Evolutionary conservation across 164 flowering plant species (phyloP), one percentile per base, ranked within the genome.

Genomic region (Magnolia changhungtana): DNA sequence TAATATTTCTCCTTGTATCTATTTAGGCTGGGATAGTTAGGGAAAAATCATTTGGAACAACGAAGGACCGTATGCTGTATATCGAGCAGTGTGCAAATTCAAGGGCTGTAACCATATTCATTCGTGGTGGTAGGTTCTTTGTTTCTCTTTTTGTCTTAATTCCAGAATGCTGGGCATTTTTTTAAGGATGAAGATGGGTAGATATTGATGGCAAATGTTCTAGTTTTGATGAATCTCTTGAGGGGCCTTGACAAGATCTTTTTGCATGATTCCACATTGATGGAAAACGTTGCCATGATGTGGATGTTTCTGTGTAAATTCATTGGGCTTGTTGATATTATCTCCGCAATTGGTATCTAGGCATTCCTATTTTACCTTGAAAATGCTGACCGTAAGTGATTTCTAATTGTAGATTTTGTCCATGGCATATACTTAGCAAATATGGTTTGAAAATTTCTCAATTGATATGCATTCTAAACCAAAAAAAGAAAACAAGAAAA

Each of bases 1-100:
- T 63, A 65, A 64, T 64, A 10, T 63, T 27, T 24, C n/a, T 69
- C 59, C 1, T 69, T 19, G n/a, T 50, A 67, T 16, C 49, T 70
- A 9, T 78, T 71, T 80, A 96, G 99, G 99, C 99, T 83, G 98
- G 98, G 66, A 75, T 96, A 80, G 98, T 96, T 72, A 86, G 97
- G 72, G 99, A 96, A 82, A 94, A 92, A 81, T 77, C 97, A 21
- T 94, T 94, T 87, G 99, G 99, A 11, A 96, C 99, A 27, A 96
- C 99, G 59, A 94, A 96, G 82, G 99, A 96, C 73, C 84, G 95
- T 27, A 96, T 96, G 99, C 78, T 96, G 63, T 94, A 94, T 78
- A 93, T 96, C 80, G 99, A 96, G 78, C 98, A 90, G 77, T 96
- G 99, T 88, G 96, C 99, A 58, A 96, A 96, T 82, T 96, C 96